Conservation (phyloP, 75 land plant genomes). For the Adiantum capillusveneris region DNA sequence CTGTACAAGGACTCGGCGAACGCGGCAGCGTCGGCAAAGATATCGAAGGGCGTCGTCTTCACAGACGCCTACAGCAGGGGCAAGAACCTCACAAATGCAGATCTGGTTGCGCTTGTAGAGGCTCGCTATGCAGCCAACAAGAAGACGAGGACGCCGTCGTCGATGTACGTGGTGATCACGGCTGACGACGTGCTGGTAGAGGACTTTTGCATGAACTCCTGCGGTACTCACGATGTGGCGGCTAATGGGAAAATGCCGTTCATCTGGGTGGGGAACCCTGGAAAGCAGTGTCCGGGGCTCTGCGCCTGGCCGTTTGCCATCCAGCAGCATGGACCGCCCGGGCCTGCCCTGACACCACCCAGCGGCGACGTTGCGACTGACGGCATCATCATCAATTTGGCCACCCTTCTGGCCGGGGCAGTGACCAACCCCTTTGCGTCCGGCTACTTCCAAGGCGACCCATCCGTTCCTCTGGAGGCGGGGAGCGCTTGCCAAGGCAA, state of each 20-base stretch:
- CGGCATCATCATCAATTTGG: constrained; percentile 33
- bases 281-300: constrained; percentile 32
- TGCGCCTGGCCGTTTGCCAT: constrained; percentile 46
- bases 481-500: constrained; percentile 23
- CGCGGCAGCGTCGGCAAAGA: not conserved
- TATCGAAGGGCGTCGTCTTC: not conserved
- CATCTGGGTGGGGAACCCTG: constrained; percentile 61
- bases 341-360: constrained; percentile 11
- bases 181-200: constrained; percentile 52
- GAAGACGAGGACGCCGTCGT: too few relatives aligned
- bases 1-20: not conserved
- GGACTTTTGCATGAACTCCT: constrained; percentile 60
- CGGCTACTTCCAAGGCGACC: constrained; percentile 19
- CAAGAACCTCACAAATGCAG: not conserved
- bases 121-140: not conserved
- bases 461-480: constrained; percentile 13
- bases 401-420: constrained; percentile 21
- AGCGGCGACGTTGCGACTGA: constrained; percentile 18
- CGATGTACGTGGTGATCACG: constrained; percentile 32
- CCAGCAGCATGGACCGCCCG: constrained; percentile 25
- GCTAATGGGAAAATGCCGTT: constrained; percentile 12
- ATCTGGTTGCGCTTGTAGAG: not conserved
- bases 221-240: constrained; percentile 42
- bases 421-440: constrained; percentile 23
- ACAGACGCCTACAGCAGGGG: not conserved